Base-by-base conservation (phyloP, 2,329 filamentous ascomycete species). In the Claviceps humidiphila region DNA sequence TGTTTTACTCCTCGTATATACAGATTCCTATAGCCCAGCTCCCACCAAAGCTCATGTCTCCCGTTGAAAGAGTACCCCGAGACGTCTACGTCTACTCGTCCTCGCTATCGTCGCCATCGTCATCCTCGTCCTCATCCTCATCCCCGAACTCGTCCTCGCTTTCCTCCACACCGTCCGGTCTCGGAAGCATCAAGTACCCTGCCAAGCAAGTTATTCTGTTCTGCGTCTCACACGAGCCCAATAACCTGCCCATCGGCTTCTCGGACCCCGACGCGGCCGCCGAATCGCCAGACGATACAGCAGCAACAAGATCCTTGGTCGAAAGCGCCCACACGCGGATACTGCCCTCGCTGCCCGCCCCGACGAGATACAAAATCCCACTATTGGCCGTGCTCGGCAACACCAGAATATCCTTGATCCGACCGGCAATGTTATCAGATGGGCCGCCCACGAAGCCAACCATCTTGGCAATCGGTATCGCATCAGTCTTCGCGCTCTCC, bases 121-220 rank as follows among this genome's bases (percentile, higher is more conserved):
- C 64, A 11, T 68, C 65, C 4, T 65, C 65, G 24, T 67, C 66
- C 1, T 67, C 67, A 0, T 68, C 66, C 45, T 68, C 65, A 0
- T 69, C 71, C 11, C 70, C 73, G 37, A 68, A 68, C 16, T 76
- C 73, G 47, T 72, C 71, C 52, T 80, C 80, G 61, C 74, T 79
- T 17, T 79, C 80, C 59, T 81, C 81, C 45, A 74, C 72, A 22
- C 76, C 77, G 42, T 82, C 80, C 16, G 80, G 77, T 47, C 76
- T 73, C 59, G 82, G 77, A 66, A 87, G 78, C 88, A 97, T 94
- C 57, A 87, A 73, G 71, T 95, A 97, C 22, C 85, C 85, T 60
- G 81, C 82, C 61, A 97, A 64, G 65, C 93, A 97, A 40, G 90
- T 97, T 58, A 97, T 89, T 53, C 93, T 76, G 65, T 91, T 90